Percentiles rank a stretch among this genome's conserved stretches.
Conservation (phyloP, 495 filamentous ascomycete species). For the Tricharina praecox region DNA sequence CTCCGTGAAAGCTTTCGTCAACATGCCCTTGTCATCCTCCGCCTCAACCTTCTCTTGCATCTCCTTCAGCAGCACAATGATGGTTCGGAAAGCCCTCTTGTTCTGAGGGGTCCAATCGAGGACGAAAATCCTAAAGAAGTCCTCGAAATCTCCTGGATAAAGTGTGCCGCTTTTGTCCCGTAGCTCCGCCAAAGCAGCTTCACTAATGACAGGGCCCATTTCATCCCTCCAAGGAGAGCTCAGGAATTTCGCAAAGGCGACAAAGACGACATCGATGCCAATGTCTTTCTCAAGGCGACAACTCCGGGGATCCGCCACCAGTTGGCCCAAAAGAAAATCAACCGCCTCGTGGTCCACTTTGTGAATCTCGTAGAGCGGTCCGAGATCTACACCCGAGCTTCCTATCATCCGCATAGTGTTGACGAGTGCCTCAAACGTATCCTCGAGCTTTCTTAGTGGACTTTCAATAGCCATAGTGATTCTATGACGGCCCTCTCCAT, state of each 20-base stretch:
- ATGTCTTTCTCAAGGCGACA: constrained; percentile 10
- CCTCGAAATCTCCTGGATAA: constrained; percentile 65
- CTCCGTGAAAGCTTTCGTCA: constrained; percentile 84
- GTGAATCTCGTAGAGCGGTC: constrained; percentile 34
- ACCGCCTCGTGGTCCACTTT: constrained; percentile 40
- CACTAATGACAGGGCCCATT: constrained; percentile 64
- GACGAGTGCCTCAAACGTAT: constrained; percentile 72
- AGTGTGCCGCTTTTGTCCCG: constrained; percentile 58
- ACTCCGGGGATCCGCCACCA: constrained; percentile 11
- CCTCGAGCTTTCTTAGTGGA: constrained; percentile 51
- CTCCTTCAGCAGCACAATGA: constrained; percentile 73
- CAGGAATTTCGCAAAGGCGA: constrained; percentile 87
- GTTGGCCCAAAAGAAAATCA: constrained; percentile 33
- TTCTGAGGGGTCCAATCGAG: constrained; percentile 80
- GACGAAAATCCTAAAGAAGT: constrained; percentile 61
- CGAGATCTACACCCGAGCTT: constrained; percentile 36
- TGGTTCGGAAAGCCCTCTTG: constrained; percentile 64
- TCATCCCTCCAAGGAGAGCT: constrained; percentile 73
- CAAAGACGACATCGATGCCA: constrained; percentile 66
- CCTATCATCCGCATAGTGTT: constrained; percentile 54
- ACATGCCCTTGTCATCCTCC: constrained; percentile 75
- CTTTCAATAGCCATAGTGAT: constrained; percentile 23
- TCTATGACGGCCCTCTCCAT: constrained; percentile 29
- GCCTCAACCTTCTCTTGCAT: constrained; percentile 87
- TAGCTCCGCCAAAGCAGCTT: constrained; percentile 45